Conservation (phyloP, 371 early-diverging fungal genomes). For the Mortierella sp. region DNA sequence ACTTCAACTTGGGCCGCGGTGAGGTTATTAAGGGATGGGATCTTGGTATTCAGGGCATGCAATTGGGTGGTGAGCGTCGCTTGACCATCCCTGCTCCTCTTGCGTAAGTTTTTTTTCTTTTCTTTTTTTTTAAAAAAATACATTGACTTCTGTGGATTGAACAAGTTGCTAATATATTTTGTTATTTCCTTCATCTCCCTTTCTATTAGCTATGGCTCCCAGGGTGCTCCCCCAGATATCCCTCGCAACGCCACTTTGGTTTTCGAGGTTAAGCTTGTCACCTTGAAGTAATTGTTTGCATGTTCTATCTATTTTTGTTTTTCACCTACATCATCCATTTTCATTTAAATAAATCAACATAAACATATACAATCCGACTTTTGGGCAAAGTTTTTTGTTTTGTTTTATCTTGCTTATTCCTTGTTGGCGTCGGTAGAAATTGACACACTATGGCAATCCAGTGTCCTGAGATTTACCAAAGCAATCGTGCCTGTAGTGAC, state of each 20-base stretch:
- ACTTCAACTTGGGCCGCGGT: conserved; percentile 89
- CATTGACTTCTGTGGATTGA: neutral
- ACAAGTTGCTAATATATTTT: neutral
- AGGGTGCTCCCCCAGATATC: conserved; percentile 92
- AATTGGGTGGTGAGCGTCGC: conserved; percentile 91
- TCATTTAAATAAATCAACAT: conserved; percentile 9
- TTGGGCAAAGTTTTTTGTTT: neutral
- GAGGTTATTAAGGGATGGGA: conserved; percentile 98
- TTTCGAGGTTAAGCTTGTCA: conserved; percentile 85
- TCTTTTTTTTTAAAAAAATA: neutral
- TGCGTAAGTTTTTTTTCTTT: conserved; percentile 18
- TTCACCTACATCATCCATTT: conserved; percentile 1
- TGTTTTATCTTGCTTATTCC: neutral
- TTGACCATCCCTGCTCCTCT: conserved; percentile 91
- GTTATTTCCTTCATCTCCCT: neutral
- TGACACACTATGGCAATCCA: conserved; percentile 69
- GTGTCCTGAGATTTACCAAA: conserved; percentile 71
- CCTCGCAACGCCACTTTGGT: conserved; percentile 89
- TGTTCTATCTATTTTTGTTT: neutral
- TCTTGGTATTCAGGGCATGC: conserved; percentile 91
- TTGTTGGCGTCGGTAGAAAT: conserved; percentile 35
- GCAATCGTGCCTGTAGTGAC: conserved; percentile 69
- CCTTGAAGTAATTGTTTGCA: conserved; percentile 45
- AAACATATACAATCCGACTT: neutral
- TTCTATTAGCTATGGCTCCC: conserved; percentile 77